Conservation (phyloP, 1,284 basidiomycete genomes). For the Sparassis latifolia region DNA sequence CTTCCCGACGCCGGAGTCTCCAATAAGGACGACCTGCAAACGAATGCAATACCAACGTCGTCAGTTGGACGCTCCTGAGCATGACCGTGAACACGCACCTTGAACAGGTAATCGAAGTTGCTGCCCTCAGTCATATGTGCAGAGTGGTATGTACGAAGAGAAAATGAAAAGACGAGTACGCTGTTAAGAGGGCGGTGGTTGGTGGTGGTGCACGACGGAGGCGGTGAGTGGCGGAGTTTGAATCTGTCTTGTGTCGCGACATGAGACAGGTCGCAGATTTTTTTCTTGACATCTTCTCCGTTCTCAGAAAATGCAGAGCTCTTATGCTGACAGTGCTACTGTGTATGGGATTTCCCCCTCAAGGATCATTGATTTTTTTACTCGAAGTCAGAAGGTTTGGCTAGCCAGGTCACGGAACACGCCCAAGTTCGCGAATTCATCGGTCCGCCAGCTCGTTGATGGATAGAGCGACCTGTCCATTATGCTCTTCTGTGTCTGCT, state of each 20-base stretch:
- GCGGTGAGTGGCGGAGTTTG: slow-evolving; percentile 13
- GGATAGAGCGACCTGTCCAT: too few species aligned
- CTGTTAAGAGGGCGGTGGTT: slow-evolving; percentile 1
- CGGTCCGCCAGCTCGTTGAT: too few species aligned
- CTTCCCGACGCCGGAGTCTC: slow-evolving; percentile 99
- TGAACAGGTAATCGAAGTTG: slow-evolving; percentile 95
- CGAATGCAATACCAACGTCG: slow-evolving; percentile 7
- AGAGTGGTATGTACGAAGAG: slow-evolving; percentile 7
- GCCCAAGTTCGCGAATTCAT: too few species aligned
- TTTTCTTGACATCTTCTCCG: neutral
- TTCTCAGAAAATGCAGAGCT: neutral
- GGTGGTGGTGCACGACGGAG: neutral
- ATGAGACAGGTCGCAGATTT: neutral
- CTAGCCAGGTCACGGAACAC: too few species aligned
- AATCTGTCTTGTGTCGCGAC: slow-evolving; percentile 2
- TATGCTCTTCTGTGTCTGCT: too few species aligned
- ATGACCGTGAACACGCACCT: slow-evolving; percentile 44
- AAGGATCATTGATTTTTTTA: too few species aligned
- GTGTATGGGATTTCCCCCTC: too few species aligned
- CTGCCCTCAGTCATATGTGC: slow-evolving; percentile 78
- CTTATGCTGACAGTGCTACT: too few species aligned
- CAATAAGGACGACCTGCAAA: slow-evolving; percentile 88
- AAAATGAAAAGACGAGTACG: slow-evolving; percentile 1
- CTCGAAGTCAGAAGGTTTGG: too few species aligned
- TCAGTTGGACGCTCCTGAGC: slow-evolving; percentile 2